These are phyloP conservation scores for Rhodosorus marinus DNA, from an alignment of 23 red algal species.

Conservation along the genomic window DNA sequence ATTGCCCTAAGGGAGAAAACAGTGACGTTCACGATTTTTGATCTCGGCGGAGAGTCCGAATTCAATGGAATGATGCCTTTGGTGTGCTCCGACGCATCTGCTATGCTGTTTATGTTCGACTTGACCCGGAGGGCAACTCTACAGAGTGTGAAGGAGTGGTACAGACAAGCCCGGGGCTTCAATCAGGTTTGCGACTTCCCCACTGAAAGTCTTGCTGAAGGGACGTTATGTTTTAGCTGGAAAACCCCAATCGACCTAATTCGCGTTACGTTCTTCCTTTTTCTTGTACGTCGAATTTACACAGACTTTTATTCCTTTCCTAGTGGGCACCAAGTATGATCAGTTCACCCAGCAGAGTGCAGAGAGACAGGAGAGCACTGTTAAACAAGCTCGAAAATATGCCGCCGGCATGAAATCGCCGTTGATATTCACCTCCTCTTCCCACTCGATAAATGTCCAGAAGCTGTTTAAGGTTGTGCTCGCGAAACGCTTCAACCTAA, in stretches of 20 bases:
- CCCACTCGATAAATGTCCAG: slow-evolving; percentile 89
- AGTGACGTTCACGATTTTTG: slow-evolving; percentile 88
- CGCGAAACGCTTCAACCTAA: slow-evolving; percentile 70
- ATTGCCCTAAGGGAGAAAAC: slow-evolving; percentile 49
- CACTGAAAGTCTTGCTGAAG: not conserved
- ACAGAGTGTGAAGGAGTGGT: slow-evolving; percentile 83
- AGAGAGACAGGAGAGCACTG: slow-evolving; percentile 63
- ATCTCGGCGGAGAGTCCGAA: slow-evolving; percentile 78
- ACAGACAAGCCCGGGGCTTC: slow-evolving; percentile 62
- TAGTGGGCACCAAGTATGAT: slow-evolving; percentile 98
- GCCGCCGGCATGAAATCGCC: slow-evolving; percentile 88
- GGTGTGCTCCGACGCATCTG: slow-evolving; percentile 66
- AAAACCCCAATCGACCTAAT: no score
- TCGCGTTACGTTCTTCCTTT: no score
- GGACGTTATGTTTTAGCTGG: no score
- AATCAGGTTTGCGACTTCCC: no score
- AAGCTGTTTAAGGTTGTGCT: slow-evolving; percentile 92
- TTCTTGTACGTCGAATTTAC: no score
- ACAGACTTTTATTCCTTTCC: slow-evolving; percentile 73
- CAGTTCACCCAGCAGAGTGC: slow-evolving; percentile 40
- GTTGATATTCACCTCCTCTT: slow-evolving; percentile 67
- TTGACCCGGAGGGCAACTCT: slow-evolving; percentile 71
- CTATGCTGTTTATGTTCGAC: slow-evolving; percentile 98
- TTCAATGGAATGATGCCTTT: slow-evolving; percentile 95
- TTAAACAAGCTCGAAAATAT: slow-evolving; percentile 70